phyloP scores from a whole-genome alignment of 371 early-diverging fungal species.

The Neoconidiobolus thromboides region DNA sequence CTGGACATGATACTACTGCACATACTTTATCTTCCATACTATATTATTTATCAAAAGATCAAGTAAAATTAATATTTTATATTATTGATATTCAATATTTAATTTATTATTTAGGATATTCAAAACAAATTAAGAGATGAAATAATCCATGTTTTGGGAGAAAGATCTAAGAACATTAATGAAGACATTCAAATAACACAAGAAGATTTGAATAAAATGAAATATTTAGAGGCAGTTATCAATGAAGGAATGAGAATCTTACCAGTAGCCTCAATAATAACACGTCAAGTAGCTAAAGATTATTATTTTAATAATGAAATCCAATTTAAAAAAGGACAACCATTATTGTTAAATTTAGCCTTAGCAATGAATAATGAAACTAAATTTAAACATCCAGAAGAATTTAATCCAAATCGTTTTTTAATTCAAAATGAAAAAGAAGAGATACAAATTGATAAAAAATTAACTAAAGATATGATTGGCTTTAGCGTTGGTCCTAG shows the following conservation, averaged over 20 bases:
- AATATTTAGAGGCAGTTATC: not conserved
- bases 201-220: no score
- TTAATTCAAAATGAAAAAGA: not conserved
- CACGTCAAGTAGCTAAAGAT: no score
- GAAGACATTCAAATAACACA: no score
- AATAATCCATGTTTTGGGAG: slow-evolving; percentile 4
- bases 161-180: no score
- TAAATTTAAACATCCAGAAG: not conserved
- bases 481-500: not conserved
- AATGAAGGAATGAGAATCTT: not conserved
- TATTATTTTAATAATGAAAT: no score
- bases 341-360: no score
- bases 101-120: not conserved
- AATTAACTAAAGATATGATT: not conserved
- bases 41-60: slow-evolving; percentile 17
- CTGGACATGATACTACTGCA: slow-evolving; percentile 24
- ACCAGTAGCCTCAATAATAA: no score
- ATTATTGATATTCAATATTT: no score
- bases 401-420: not conserved
- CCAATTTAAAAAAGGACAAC: no score
- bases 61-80: not conserved
- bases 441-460: not conserved
- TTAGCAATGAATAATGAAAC: no score
- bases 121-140: slow-evolving; percentile 12
- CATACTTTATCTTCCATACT: slow-evolving; percentile 18